A percentile compares a stretch with the other conserved stretches of the same genome.
Evolutionary conservation across 495 filamentous ascomycete species (phyloP).

Genomic region (Aspergillus kassunensis): DNA sequence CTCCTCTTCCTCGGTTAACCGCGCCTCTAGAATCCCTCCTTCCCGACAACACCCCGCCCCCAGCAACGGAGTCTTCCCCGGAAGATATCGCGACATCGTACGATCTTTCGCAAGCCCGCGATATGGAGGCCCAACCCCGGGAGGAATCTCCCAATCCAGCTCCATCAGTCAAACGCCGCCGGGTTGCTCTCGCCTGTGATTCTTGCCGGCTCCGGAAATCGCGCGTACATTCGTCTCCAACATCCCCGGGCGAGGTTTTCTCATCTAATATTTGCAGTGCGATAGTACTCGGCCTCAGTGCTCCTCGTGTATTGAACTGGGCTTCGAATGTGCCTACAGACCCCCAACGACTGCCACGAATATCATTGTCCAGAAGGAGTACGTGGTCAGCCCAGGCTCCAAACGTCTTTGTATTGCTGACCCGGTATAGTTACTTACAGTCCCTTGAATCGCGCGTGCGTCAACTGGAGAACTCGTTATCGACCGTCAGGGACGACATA

Average conservation of each 20-base stretch:
- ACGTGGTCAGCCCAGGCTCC: not conserved
- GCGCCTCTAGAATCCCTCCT: too few relatives aligned
- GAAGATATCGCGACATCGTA: too few relatives aligned
- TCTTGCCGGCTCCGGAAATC: conserved; percentile 46
- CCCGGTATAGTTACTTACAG: not conserved
- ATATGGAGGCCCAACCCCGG: too few relatives aligned
- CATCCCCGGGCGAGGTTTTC: not conserved
- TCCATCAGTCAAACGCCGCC: conserved; percentile 29
- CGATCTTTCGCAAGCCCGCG: too few relatives aligned
- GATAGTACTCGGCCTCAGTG: conserved; percentile 47
- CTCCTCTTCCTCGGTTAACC: too few relatives aligned
- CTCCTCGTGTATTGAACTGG: conserved; percentile 37
- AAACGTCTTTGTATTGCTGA: not conserved
- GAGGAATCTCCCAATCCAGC: too few relatives aligned
- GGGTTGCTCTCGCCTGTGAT: conserved; percentile 40
- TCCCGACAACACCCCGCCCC: too few relatives aligned
- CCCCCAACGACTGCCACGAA: conserved; percentile 35
- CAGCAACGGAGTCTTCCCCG: too few relatives aligned
- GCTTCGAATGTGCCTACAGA: conserved; percentile 45
- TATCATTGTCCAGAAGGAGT: conserved; percentile 44
- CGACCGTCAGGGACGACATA: too few relatives aligned
- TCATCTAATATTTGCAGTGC: conserved; percentile 24
- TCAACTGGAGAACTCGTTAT: too few relatives aligned
- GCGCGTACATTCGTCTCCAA: conserved; percentile 24
- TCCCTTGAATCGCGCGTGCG: conserved; percentile 18